Conservation (phyloP, 371 early-diverging fungal species). For the Mucor irregularis region DNA sequence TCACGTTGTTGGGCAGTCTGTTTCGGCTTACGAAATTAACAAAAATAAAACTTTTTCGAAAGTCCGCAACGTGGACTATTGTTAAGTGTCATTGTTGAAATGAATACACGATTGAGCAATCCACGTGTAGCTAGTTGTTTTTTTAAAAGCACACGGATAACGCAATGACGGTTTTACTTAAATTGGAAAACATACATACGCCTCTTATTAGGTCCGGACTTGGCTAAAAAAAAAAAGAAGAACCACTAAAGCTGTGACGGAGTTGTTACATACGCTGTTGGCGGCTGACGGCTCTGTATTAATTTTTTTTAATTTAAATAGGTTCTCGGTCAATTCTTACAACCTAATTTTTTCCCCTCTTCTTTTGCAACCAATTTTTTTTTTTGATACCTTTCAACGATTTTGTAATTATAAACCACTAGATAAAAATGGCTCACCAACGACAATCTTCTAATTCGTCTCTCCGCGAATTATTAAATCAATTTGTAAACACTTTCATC, state of each 20-base stretch:
- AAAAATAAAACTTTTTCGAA: no score
- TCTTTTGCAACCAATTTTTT: neutral
- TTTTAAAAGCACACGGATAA: neutral
- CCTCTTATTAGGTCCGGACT: neutral
- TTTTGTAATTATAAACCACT: neutral
- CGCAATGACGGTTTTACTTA: neutral
- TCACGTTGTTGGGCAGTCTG: no score
- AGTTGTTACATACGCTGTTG: neutral
- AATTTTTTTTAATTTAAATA: neutral
- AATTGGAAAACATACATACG: neutral
- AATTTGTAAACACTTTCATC: slow-evolving; percentile 10
- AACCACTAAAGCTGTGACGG: no score
- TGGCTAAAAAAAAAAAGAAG: no score
- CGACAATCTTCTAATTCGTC: neutral
- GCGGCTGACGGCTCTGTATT: no score
- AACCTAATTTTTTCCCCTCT: neutral
- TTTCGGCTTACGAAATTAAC: no score
- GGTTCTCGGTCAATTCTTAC: neutral
- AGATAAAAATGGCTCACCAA: neutral
- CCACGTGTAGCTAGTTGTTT: neutral
- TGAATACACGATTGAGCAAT: no score
- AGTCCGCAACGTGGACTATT: no score
- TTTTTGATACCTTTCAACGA: neutral
- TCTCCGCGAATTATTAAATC: slow-evolving; percentile 12
- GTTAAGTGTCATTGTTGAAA: no score